Percentiles rank a stretch among this genome's conserved stretches.
Evolutionary conservation across 2,329 filamentous ascomycete genomes (phyloP).

Genomic region (Chaetothyriales sp.): DNA sequence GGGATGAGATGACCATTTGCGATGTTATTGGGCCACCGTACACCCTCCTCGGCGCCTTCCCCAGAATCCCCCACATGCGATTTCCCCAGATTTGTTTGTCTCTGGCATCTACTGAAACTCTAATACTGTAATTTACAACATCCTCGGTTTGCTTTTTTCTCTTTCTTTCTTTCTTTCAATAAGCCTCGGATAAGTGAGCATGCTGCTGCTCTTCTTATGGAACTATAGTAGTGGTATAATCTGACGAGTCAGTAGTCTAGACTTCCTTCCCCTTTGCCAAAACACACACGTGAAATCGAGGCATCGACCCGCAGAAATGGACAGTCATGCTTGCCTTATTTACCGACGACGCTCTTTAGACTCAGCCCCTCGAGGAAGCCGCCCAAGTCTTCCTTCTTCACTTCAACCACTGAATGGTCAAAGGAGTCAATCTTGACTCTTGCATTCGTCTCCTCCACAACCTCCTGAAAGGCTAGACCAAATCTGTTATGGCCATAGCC

Average conservation of each 20-base stretch:
- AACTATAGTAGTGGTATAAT: too few species aligned
- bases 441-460: constrained; percentile 78
- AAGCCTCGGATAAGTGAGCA: not conserved
- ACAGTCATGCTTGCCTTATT: not conserved
- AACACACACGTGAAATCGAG: not conserved
- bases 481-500: constrained; percentile 76
- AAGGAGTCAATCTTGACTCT: constrained; percentile 89
- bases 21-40: too few species aligned
- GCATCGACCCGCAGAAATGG: not conserved
- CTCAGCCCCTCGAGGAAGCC: constrained; percentile 85
- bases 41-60: too few species aligned
- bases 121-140: too few species aligned
- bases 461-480: constrained; percentile 88
- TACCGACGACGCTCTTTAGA: constrained; percentile 66
- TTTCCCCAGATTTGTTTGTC: too few species aligned
- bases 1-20: too few species aligned
- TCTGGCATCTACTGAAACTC: too few species aligned
- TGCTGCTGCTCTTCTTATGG: too few species aligned
- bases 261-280: too few species aligned
- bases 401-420: constrained; percentile 92
- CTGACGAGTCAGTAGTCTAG: too few species aligned
- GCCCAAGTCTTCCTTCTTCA: constrained; percentile 85
- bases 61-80: too few species aligned
- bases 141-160: not conserved
- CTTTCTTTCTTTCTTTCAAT: not conserved